phyloP scores from a whole-genome alignment of 306 rosid genomes.

The Cucurbita argyrosperma region DNA sequence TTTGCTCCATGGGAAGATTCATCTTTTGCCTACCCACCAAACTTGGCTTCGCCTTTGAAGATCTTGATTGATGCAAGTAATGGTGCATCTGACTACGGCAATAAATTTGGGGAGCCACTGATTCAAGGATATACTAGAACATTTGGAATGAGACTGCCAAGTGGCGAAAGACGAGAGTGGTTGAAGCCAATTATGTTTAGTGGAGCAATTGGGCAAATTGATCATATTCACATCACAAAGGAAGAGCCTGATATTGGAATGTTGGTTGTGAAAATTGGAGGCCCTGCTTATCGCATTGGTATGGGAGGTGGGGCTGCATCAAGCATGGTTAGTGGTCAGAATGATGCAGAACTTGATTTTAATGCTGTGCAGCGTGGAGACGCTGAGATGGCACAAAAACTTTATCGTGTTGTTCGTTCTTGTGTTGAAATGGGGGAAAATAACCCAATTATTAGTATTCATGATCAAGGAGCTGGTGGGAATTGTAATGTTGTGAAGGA shows the following conservation, averaged over 20 bases:
- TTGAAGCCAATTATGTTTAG: slow-evolving; percentile 95
- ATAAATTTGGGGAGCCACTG: slow-evolving; percentile 96
- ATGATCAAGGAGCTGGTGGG: slow-evolving; percentile 95
- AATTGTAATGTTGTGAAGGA: slow-evolving; percentile 90
- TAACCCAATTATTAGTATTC: slow-evolving; percentile 80
- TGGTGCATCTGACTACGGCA: slow-evolving; percentile 93
- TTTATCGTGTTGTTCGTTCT: slow-evolving; percentile 83
- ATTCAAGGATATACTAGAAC: slow-evolving; percentile 92
- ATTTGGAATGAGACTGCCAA: slow-evolving; percentile 87
- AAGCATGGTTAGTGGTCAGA: slow-evolving; percentile 96
- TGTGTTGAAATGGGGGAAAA: slow-evolving; percentile 86
- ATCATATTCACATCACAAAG: slow-evolving; percentile 59
- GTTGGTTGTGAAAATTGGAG: slow-evolving; percentile 91
- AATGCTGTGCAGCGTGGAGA: slow-evolving; percentile 96
- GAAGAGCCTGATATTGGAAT: slow-evolving; percentile 82
- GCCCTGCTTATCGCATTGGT: slow-evolving; percentile 91
- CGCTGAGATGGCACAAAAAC: slow-evolving; percentile 93
- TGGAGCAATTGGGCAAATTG: slow-evolving; percentile 86
- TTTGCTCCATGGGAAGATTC: slow-evolving; percentile 89
- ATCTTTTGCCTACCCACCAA: slow-evolving; percentile 68
- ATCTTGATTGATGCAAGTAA: slow-evolving; percentile 77
- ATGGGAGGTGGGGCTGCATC: slow-evolving; percentile 99
- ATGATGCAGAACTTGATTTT: slow-evolving; percentile 84
- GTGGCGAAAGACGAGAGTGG: slow-evolving; percentile 93
- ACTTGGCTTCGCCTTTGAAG: slow-evolving; percentile 76